phyloP scores from a whole-genome alignment of 2,329 filamentous ascomycete species.

The Aspergillus ochraceus region DNA sequence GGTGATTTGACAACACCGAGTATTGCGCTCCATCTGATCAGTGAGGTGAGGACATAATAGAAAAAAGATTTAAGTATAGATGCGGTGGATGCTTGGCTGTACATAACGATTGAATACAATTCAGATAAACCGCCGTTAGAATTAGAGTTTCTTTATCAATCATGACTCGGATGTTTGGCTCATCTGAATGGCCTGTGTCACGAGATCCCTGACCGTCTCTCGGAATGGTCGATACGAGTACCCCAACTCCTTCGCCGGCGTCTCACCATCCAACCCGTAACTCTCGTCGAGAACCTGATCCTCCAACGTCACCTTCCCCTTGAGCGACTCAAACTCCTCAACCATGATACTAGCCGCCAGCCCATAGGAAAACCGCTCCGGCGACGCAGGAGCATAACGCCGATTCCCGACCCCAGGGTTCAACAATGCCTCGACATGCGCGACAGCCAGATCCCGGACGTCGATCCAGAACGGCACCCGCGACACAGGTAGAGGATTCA shows the following conservation, averaged over 20 bases:
- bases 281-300: conserved; percentile 32
- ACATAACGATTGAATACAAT: not conserved
- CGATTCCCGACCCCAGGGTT: conserved; percentile 28
- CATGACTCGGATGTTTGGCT: not conserved
- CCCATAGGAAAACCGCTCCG: conserved; percentile 49
- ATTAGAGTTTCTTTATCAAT: not conserved
- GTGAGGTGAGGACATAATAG: too few relatives aligned
- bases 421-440: conserved; percentile 45
- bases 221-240: conserved; percentile 31
- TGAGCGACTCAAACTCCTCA: conserved; percentile 5
- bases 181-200: conserved; percentile 14
- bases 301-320: conserved; percentile 28
- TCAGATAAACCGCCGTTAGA: not conserved
- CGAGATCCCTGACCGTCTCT: conserved; percentile 22
- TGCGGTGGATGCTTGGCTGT: not conserved
- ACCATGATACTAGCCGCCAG: conserved; percentile 28
- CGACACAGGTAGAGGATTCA: conserved; percentile 34
- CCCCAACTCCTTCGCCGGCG: conserved; percentile 41
- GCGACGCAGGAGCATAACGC: conserved; percentile 41
- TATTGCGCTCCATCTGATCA: not conserved
- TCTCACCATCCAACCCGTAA: conserved; percentile 46
- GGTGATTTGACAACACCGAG: not conserved
- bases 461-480: conserved; percentile 41
- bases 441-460: conserved; percentile 47
- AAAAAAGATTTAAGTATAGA: not conserved